These are phyloP conservation scores for Fusarium sarcochroum DNA, from an alignment of 2,329 filamentous ascomycete species.

Conservation along the genomic window DNA sequence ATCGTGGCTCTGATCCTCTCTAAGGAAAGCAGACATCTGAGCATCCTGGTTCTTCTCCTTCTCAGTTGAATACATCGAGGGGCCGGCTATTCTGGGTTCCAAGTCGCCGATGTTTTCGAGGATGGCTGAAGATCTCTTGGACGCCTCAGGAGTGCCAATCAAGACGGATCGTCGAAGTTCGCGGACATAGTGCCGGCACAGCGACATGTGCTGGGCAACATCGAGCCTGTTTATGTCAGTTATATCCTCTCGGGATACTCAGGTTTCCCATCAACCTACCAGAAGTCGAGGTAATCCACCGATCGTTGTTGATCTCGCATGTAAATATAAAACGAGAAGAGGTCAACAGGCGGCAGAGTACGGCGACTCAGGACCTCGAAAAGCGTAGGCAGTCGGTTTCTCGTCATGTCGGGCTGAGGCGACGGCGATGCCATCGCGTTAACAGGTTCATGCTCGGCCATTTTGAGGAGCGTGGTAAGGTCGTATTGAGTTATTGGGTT, in stretches of 20 bases:
- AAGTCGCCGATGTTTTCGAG: constrained; percentile 81
- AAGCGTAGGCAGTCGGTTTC: constrained; percentile 91
- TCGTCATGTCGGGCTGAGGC: constrained; percentile 70
- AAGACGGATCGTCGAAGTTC: constrained; percentile 94
- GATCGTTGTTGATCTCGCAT: constrained; percentile 99
- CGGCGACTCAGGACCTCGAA: constrained; percentile 96
- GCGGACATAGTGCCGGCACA: constrained; percentile 96
- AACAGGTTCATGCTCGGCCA: constrained; percentile 50
- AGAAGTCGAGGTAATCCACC: constrained; percentile 98
- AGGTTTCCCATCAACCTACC: constrained; percentile 68
- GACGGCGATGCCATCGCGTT: constrained; percentile 60
- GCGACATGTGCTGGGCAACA: constrained; percentile 98
- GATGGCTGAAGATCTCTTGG: constrained; percentile 86
- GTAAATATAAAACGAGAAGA: constrained; percentile 99
- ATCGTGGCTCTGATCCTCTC: constrained; percentile 73
- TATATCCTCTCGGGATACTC: not conserved
- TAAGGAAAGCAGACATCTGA: constrained; percentile 90
- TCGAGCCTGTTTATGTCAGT: constrained; percentile 79
- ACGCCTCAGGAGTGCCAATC: constrained; percentile 91
- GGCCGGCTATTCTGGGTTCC: constrained; percentile 70
- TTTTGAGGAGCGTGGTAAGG: constrained; percentile 33
- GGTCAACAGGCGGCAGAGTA: constrained; percentile 94
- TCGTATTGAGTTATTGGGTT: not conserved
- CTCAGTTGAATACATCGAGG: constrained; percentile 74
- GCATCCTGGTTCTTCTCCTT: constrained; percentile 87